A percentile compares a stretch with the other conserved stretches of the same genome.
Evolutionary conservation across 2,329 filamentous ascomycete species (phyloP).

Genomic region (Curvularia lunata): DNA sequence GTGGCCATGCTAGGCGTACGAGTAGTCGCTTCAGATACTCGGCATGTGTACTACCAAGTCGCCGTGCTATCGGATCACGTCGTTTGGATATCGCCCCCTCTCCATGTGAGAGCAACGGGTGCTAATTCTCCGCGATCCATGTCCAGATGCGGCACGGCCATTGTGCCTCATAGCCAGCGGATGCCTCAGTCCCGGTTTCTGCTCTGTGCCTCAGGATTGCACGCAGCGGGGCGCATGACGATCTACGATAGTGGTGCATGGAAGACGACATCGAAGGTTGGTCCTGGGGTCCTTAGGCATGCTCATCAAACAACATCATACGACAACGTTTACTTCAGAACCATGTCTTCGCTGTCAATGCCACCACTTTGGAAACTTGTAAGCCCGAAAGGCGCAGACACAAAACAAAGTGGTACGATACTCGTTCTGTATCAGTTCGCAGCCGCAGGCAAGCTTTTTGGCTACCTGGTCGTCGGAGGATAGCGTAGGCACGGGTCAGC

Average conservation of each 20-base stretch:
- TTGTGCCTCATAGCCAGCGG: conserved; percentile 30
- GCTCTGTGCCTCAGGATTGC: conserved; percentile 34
- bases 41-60: too few relatives aligned
- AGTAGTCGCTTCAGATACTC: too few relatives aligned
- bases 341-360: conserved; percentile 25
- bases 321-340: conserved; percentile 47
- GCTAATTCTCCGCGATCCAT: conserved; percentile 15
- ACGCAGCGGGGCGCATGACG: conserved; percentile 13
- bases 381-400: conserved; percentile 31
- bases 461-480: conserved; percentile 14
- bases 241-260: conserved; percentile 13
- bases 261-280: conserved; percentile 22
- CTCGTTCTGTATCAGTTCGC: conserved; percentile 36
- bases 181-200: conserved; percentile 45
- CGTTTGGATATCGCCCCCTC: background rate
- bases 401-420: conserved; percentile 46
- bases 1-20: too few relatives aligned
- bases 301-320: conserved; percentile 46
- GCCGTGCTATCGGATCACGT: background rate
- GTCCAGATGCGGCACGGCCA: conserved; percentile 14
- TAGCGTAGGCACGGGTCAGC: conserved; percentile 4
- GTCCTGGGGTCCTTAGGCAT: conserved; percentile 22
- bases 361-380: conserved; percentile 10
- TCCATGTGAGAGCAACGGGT: background rate
- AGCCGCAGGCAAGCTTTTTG: conserved; percentile 20